These are phyloP conservation scores for Puccinia coronata DNA, from an alignment of 1,284 basidiomycete genomes.

Conservation along the genomic window DNA sequence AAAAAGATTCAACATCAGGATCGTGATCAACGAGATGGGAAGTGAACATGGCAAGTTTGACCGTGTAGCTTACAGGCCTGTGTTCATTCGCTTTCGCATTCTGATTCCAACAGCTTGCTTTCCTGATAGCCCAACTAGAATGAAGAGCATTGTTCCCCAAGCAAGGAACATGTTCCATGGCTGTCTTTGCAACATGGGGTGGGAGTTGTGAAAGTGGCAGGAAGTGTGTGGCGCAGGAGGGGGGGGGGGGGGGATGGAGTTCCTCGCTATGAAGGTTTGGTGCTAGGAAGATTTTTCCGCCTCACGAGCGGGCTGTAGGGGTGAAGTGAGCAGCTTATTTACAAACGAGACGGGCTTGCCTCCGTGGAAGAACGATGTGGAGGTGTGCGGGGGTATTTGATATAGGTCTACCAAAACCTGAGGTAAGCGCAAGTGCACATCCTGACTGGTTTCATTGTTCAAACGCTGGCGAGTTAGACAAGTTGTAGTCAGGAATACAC, in stretches of 20 bases:
- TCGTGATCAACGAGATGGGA: background rate
- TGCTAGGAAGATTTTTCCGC: background rate
- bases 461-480: no score
- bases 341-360: no score
- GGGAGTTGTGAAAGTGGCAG: background rate
- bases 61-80: background rate
- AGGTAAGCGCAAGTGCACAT: background rate
- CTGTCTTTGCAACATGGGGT: background rate
- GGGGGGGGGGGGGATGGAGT: background rate
- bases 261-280: background rate
- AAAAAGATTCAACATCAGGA: background rate
- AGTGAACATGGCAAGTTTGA: no score
- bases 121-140: background rate
- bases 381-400: no score
- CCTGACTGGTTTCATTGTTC: background rate
- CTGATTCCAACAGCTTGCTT: background rate
- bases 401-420: background rate
- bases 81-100: background rate
- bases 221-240: background rate
- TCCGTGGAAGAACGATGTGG: no score
- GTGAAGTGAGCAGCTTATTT: background rate
- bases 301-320: background rate
- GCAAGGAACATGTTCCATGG: slow-evolving; percentile 3
- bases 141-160: background rate
- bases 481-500: no score